phyloP scores from a whole-genome alignment of 371 early-diverging fungal genomes.

The Rhizopus delemar region DNA sequence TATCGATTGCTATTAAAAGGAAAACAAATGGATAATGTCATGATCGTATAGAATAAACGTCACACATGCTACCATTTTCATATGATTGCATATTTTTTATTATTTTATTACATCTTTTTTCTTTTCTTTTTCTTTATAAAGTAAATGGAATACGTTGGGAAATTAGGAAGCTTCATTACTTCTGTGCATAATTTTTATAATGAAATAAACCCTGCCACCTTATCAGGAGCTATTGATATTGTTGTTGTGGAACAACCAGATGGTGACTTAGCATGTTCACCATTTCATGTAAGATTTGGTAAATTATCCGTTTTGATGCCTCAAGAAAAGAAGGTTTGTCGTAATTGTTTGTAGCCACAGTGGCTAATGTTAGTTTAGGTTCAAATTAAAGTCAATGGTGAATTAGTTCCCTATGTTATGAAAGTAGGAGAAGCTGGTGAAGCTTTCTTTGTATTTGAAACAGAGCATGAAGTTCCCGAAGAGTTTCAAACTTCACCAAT shows the following conservation, averaged over 20 bases:
- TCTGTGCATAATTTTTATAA: slow-evolving; percentile 93
- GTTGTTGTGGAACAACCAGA: slow-evolving; percentile 87
- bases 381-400: slow-evolving; percentile 89
- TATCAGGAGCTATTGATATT: slow-evolving; percentile 98
- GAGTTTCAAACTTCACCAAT: slow-evolving; percentile 93
- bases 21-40: slow-evolving; percentile 1
- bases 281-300: slow-evolving; percentile 99
- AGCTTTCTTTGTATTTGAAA: slow-evolving; percentile 95
- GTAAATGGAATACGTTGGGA: slow-evolving; percentile 49
- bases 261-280: slow-evolving; percentile 87
- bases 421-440: slow-evolving; percentile 99
- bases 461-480: slow-evolving; percentile 82
- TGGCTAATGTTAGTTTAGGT: slow-evolving; percentile 52
- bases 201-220: slow-evolving; percentile 96
- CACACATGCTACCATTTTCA: not conserved
- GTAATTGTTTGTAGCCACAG: not conserved
- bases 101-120: slow-evolving; percentile 9
- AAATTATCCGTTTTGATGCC: slow-evolving; percentile 91
- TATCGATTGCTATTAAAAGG: not conserved
- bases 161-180: slow-evolving; percentile 53
- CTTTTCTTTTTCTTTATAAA: slow-evolving; percentile 7
- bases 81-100: slow-evolving; percentile 1
- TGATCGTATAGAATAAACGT: slow-evolving; percentile 1
- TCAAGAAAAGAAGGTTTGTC: slow-evolving; percentile 77
- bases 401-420: slow-evolving; percentile 79